phyloP scores from a whole-genome alignment of 2,329 filamentous ascomycete species.

The Hypoxylon sp. region DNA sequence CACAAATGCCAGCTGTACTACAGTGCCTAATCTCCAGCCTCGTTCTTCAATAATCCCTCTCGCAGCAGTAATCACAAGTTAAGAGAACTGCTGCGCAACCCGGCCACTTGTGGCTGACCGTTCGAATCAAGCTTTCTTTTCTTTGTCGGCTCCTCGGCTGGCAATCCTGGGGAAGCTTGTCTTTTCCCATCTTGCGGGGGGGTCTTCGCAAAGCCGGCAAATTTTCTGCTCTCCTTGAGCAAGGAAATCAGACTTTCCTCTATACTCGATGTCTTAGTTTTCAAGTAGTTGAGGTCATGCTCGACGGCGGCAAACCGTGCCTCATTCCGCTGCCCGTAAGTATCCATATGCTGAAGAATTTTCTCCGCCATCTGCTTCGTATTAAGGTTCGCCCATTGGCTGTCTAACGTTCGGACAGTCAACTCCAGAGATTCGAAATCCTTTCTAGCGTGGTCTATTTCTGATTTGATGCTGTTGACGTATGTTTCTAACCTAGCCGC shows the following conservation, averaged over 20 bases:
- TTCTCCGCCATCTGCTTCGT: conserved; percentile 60
- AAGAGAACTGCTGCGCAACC: conserved; percentile 18
- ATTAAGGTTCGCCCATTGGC: conserved; percentile 65
- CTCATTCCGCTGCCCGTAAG: conserved; percentile 37
- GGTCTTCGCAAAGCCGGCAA: conserved; percentile 10
- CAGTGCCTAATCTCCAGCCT: background rate
- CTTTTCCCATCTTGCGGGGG: conserved; percentile 29
- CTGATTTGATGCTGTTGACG: conserved; percentile 46
- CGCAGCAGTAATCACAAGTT: background rate
- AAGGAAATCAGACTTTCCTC: conserved; percentile 1
- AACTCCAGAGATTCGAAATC: conserved; percentile 55
- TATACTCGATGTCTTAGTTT: background rate
- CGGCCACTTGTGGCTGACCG: conserved; percentile 11
- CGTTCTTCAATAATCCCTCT: background rate
- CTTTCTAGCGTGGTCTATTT: conserved; percentile 50
- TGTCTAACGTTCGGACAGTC: conserved; percentile 59
- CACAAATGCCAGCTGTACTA: background rate
- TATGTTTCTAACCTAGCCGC: background rate
- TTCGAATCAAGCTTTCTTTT: conserved; percentile 37
- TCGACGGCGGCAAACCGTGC: conserved; percentile 18
- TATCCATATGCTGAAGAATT: conserved; percentile 56
- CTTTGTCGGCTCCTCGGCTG: conserved; percentile 28
- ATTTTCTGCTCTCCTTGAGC: background rate
- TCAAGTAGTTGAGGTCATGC: conserved; percentile 5
- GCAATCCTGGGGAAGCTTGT: conserved; percentile 23